A percentile compares a stretch with the other conserved stretches of the same genome.
phyloP scores from a whole-genome alignment of 1,284 basidiomycete genomes.

The Sutorius eximius region DNA sequence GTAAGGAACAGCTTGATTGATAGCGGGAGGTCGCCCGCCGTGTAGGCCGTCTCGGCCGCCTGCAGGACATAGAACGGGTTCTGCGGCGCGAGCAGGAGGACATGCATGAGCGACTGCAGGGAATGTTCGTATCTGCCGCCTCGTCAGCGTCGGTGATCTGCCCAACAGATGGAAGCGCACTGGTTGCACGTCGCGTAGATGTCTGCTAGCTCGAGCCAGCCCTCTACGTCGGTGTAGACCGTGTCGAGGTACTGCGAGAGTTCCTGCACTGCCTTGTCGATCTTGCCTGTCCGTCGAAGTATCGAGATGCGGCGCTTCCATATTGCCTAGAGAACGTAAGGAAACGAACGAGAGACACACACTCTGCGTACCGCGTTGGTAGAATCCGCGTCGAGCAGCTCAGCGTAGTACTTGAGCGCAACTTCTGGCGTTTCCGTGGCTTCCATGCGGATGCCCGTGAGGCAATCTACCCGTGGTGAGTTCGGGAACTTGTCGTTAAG shows the following conservation, averaged over 20 bases:
- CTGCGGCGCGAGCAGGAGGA: constrained; percentile 78
- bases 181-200: constrained; percentile 80
- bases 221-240: constrained; percentile 90
- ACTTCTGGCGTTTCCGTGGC: constrained; percentile 62
- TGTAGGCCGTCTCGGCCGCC: constrained; percentile 87
- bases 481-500: constrained; percentile 74
- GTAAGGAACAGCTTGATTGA: constrained; percentile 83
- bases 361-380: constrained; percentile 70
- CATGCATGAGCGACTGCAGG: constrained; percentile 78
- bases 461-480: constrained; percentile 80
- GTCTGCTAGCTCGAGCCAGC: constrained; percentile 92
- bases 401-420: constrained; percentile 70
- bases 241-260: constrained; percentile 85
- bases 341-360: constrained; percentile 29
- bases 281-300: constrained; percentile 56
- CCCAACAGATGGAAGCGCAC: constrained; percentile 44
- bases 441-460: constrained; percentile 88
- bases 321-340: constrained; percentile 47
- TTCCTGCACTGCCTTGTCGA: constrained; percentile 70
- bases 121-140: constrained; percentile 39
- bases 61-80: constrained; percentile 83
- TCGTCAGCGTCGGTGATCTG: constrained; percentile 40
- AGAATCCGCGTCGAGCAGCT: constrained; percentile 66
- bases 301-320: constrained; percentile 87
- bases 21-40: constrained; percentile 69